These are phyloP conservation scores for Allantophomopsis cytisporea DNA, from an alignment of 2,329 filamentous ascomycete genomes.

Conservation along the genomic window DNA sequence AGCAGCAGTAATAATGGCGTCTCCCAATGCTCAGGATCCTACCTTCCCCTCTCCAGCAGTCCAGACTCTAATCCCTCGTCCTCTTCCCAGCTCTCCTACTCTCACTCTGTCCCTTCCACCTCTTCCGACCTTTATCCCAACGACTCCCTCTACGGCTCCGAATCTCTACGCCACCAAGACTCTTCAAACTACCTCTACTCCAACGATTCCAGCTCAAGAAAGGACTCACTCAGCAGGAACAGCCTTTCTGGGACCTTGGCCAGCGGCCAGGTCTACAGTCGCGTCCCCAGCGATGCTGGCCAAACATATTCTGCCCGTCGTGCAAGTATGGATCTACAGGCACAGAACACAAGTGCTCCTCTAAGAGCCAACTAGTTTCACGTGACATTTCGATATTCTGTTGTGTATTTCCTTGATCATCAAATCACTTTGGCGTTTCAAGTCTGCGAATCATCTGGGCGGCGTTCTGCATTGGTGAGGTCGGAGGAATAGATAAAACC, in stretches of 20 bases:
- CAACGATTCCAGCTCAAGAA: background rate
- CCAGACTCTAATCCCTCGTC: slow-evolving; percentile 12
- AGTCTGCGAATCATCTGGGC: too few relatives aligned
- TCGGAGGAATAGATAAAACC: too few relatives aligned
- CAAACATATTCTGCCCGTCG: background rate
- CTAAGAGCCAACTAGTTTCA: too few relatives aligned
- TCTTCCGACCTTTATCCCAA: background rate
- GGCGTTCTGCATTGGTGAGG: too few relatives aligned
- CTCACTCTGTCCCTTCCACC: background rate
- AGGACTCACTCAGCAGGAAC: background rate
- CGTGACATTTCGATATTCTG: too few relatives aligned
- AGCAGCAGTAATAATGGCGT: background rate
- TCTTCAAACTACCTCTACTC: background rate
- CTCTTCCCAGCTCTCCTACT: background rate
- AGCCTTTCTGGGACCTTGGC: background rate
- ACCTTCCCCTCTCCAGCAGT: slow-evolving; percentile 10
- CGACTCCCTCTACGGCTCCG: background rate
- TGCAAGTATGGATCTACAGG: background rate
- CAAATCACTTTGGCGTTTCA: too few relatives aligned
- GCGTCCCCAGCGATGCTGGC: background rate
- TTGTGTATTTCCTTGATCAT: too few relatives aligned
- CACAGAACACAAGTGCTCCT: background rate
- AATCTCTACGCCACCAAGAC: background rate
- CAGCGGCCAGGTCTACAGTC: background rate
- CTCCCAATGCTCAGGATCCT: background rate